Conservation (phyloP, 1,284 basidiomycete genomes). For the Peniophora sp. region DNA sequence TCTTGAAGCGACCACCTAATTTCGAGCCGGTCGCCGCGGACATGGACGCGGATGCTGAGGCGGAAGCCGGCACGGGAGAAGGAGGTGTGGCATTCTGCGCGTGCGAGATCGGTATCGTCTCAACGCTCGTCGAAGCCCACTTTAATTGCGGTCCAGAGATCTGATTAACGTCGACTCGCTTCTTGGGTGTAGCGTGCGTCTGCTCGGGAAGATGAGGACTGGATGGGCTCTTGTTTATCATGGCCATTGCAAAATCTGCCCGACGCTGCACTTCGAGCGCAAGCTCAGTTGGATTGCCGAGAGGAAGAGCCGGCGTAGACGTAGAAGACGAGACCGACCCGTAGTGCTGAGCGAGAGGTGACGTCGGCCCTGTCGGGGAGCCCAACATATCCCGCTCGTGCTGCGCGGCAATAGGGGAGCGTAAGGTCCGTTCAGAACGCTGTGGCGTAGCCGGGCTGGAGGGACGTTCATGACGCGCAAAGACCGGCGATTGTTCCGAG, state of each 20-base stretch:
- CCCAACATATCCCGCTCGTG: no score
- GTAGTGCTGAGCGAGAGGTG: not conserved
- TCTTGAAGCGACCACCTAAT: conserved; percentile 53
- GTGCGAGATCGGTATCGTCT: conserved; percentile 56
- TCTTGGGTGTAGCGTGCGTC: conserved; percentile 33
- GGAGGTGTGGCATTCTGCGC: conserved; percentile 3
- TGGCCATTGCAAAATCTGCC: conserved; percentile 61
- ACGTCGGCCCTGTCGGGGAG: not conserved
- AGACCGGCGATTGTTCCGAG: not conserved
- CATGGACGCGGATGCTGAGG: conserved; percentile 8
- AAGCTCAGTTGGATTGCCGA: conserved; percentile 41
- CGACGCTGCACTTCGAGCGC: conserved; percentile 62
- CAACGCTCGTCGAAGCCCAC: conserved; percentile 68
- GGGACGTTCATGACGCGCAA: no score
- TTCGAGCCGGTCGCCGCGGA: conserved; percentile 15
- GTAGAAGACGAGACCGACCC: conserved; percentile 4
- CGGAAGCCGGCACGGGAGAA: conserved; percentile 9
- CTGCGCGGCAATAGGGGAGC: no score
- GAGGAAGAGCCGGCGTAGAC: conserved; percentile 23
- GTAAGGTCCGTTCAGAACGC: no score
- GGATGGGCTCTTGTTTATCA: conserved; percentile 54
- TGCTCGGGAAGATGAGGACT: conserved; percentile 36
- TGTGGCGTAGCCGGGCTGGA: no score
- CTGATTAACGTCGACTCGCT: conserved; percentile 58
- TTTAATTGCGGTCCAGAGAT: conserved; percentile 70